Evolutionary conservation across 768 basidiomycete species (phyloP), one percentile per base, ranked within the genome.

Genomic region (Peribolospora baueri): DNA sequence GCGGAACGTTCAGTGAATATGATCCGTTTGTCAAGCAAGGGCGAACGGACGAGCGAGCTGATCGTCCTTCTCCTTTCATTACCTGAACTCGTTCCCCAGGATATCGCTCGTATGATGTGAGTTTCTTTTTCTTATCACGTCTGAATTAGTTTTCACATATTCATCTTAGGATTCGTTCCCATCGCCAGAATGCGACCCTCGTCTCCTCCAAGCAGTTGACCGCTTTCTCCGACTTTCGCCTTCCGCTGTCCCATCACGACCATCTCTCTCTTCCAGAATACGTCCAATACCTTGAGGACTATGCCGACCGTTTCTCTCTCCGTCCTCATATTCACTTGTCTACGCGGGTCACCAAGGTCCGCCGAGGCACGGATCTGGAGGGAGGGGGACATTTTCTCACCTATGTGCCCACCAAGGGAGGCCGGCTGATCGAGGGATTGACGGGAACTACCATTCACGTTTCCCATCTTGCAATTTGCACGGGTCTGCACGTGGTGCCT

Each of bases 161-260:
- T 40, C 13, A 25, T 25, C 25, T 25, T 25, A 25, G 1, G 25
- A 25, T 25, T 25, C 25, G 25, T 25, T 25, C 25, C 25, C 25
- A 25, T 25, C 25, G 25, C 42, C 62, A 76, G 74, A 71, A 74
- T 53, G 70, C 73, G 9, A 68, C 65, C 14, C 65, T 76, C 36
- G 75, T 76, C n/a, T 74, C 72, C 10, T 74, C 73, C 9, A 77
- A 77, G 61, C 75, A 77, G 61, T 67, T 78, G 42, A 78, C 77
- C 4, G 70, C 70, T 56, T 78, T 77, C 65, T 74, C 74, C 40
- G 76, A 78, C 63, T 77, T 75, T 63, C 73, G 76, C 9, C 64
- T 75, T 39, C 72, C 75, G 8, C 57, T 69, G 8, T 63, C 65
- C 10, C 71, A 74, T 55, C 62, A 67, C 9, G 75, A 76, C 61